Evolutionary conservation across 192 early-diverging fungal genomes (phyloP), one percentile per base, ranked within the genome.

Genomic region (Backusella tarrabulga): DNA sequence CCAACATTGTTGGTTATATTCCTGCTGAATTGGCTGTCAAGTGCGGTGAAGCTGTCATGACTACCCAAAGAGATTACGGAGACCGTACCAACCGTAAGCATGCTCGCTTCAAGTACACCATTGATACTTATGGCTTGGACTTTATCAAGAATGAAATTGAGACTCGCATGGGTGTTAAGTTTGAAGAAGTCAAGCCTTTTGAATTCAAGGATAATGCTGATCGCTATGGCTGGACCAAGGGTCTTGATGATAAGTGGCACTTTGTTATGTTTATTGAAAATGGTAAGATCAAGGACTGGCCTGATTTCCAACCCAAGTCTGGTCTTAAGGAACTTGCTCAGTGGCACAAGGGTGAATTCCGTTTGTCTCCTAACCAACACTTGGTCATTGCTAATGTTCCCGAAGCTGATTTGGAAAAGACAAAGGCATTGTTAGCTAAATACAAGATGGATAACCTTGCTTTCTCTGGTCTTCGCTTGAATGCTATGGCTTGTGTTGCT

Each of bases 31-130:
- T 90, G 52, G 96, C 93, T 34, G 84, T 97, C 52, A 84, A 87
- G 34, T 92, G 96, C n/a, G 92, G 90, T 63, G 95, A 97, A 78
- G 92, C 93, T 85, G 95, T 98, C 14, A 93, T 97, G 90, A 82
- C 92, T 0, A 94, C 95, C 52, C 97, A 98, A 86, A 91, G 97
- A 71, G 97, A 98, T 84, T 93, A 91, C 76, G 97, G 97, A 76
- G 96, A 97, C 87, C 92, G 97, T 74, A 92, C 92, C 82, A 98
- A 98, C 93, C 93, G 97, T 83, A 97, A 97, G 89, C 97, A 98
- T 87, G 97, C 97, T 12, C 94, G 97, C 71, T 85, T 98, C 68
- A 98, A 98, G 94, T 98, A 98, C 88, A 98, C 97, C 41, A 95
- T 98, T 77, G 97, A 98, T 78, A 96, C 97, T 86, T 91, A 93